Conservation (phyloP, 192 early-diverging fungal species). For the Podila verticillata region DNA sequence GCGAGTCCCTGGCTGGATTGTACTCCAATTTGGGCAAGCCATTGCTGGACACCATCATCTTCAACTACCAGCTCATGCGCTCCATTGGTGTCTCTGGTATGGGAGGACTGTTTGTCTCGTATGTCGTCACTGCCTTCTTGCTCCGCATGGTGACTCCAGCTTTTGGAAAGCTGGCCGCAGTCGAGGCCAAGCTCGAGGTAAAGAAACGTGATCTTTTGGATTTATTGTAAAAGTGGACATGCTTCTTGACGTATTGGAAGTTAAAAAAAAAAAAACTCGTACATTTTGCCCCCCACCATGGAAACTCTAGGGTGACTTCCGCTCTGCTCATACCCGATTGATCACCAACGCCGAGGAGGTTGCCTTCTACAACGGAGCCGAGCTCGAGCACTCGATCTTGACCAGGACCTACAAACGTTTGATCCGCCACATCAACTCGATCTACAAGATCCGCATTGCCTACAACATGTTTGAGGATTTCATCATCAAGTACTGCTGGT, state of each 20-base stretch:
- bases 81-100: slow-evolving; percentile 87
- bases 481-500: slow-evolving; percentile 97
- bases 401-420: slow-evolving; percentile 78
- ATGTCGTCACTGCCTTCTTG: slow-evolving; percentile 81
- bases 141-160: slow-evolving; percentile 89
- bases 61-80: slow-evolving; percentile 90
- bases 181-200: slow-evolving; percentile 85
- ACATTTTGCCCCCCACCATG: neutral
- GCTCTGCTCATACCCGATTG: slow-evolving; percentile 91
- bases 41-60: slow-evolving; percentile 91
- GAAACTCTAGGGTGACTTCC: slow-evolving; percentile 82
- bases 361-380: slow-evolving; percentile 90
- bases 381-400: slow-evolving; percentile 87
- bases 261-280: too few relatives aligned
- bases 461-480: slow-evolving; percentile 97
- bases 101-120: slow-evolving; percentile 81
- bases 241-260: too few relatives aligned
- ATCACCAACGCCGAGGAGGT: slow-evolving; percentile 98
- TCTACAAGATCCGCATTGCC: slow-evolving; percentile 87
- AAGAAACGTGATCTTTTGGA: neutral
- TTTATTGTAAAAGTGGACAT: too few relatives aligned
- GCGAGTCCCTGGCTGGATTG: slow-evolving; percentile 85
- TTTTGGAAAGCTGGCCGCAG: slow-evolving; percentile 93
- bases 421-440: slow-evolving; percentile 86
- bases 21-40: slow-evolving; percentile 98